A percentile compares a stretch with the other conserved stretches of the same genome.
phyloP scores from a whole-genome alignment of 169 alveolate species.

The Cryptosporidium meleagridis region DNA sequence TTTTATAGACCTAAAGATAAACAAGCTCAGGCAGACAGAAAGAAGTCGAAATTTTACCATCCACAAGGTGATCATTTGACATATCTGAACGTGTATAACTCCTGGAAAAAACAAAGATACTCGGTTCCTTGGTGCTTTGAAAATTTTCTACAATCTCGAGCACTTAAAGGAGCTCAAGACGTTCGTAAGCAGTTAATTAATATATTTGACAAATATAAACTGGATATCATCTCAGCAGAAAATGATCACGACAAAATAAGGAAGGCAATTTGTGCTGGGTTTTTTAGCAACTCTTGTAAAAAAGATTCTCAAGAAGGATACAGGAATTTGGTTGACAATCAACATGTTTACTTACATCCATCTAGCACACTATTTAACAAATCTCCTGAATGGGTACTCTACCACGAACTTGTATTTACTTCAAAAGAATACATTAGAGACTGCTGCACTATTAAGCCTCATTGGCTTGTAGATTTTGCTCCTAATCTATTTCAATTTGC shows the following conservation, averaged over 20 bases:
- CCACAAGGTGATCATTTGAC: slow-evolving; percentile 99
- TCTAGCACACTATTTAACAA: slow-evolving; percentile 94
- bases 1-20: slow-evolving; percentile 98
- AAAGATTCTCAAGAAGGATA: slow-evolving; percentile 98
- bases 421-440: slow-evolving; percentile 99
- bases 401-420: slow-evolving; percentile 97
- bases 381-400: slow-evolving; percentile 98
- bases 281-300: slow-evolving; percentile 96
- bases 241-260: slow-evolving; percentile 91
- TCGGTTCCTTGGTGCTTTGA: slow-evolving; percentile 97
- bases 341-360: slow-evolving; percentile 98
- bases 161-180: slow-evolving; percentile 96
- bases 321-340: slow-evolving; percentile 94
- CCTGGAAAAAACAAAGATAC: slow-evolving; percentile 93
- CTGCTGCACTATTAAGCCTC: slow-evolving; percentile 95
- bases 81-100: slow-evolving; percentile 93
- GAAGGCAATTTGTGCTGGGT: slow-evolving; percentile 97
- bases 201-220: slow-evolving; percentile 95
- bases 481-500: slow-evolving; percentile 95
- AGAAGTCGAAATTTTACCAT: slow-evolving; percentile 93
- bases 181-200: slow-evolving; percentile 94
- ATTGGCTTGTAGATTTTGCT: slow-evolving; percentile 98
- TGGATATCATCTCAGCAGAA: slow-evolving; percentile 88
- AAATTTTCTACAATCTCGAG: slow-evolving; percentile 95
- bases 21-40: slow-evolving; percentile 95